phyloP scores from a whole-genome alignment of 768 basidiomycete species.

The Vishniacozyma victoriae region DNA sequence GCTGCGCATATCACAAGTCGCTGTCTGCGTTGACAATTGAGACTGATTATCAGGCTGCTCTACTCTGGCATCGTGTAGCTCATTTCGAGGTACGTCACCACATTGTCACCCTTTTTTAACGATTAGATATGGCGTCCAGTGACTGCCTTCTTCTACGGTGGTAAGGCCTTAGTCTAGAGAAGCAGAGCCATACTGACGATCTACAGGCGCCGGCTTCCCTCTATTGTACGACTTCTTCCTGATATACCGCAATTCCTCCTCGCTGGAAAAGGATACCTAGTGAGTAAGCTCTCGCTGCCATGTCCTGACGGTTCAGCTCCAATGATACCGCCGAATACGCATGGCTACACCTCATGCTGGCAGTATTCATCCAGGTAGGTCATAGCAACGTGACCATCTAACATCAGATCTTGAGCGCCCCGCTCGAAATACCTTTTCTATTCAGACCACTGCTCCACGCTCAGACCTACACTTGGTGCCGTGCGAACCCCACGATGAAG shows the following conservation, averaged over 20 bases:
- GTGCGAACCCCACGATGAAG: slow-evolving; percentile 42
- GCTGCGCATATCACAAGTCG: background rate
- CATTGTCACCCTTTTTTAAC: background rate
- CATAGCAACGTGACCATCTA: background rate
- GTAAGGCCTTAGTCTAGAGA: too few relatives aligned
- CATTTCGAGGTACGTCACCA: slow-evolving; percentile 20
- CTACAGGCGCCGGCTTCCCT: slow-evolving; percentile 38
- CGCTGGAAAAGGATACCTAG: slow-evolving; percentile 39
- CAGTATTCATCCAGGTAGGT: slow-evolving; percentile 31
- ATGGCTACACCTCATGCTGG: slow-evolving; percentile 42
- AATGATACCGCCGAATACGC: slow-evolving; percentile 41
- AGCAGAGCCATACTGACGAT: background rate
- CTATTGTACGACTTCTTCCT: slow-evolving; percentile 45
- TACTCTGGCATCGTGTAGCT: slow-evolving; percentile 28
- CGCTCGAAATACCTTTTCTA: slow-evolving; percentile 39
- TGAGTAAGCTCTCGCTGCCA: slow-evolving; percentile 11
- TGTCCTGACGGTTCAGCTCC: slow-evolving; percentile 9
- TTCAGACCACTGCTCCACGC: slow-evolving; percentile 44
- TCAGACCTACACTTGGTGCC: slow-evolving; percentile 45
- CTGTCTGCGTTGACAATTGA: background rate
- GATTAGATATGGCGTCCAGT: slow-evolving; percentile 38
- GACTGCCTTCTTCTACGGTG: slow-evolving; percentile 44
- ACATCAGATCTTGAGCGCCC: slow-evolving; percentile 33
- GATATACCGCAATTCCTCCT: slow-evolving; percentile 43
- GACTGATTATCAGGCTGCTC: slow-evolving; percentile 21